These are phyloP conservation scores for Alternaria arbusti DNA, from an alignment of 2,329 filamentous ascomycete genomes.

Conservation along the genomic window DNA sequence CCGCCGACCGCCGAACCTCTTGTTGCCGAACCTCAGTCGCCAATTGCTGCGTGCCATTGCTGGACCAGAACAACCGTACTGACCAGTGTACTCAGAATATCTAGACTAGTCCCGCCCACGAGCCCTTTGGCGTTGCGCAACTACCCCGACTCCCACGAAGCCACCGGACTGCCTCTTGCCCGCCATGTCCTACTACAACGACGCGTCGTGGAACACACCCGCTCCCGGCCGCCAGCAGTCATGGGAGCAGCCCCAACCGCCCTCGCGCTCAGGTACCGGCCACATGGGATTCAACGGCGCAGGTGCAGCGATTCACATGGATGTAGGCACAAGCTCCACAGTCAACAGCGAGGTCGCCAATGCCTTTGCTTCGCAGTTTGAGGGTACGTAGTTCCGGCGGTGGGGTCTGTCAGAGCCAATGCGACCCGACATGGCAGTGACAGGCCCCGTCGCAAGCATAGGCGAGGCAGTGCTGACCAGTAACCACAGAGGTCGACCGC, in stretches of 20 bases:
- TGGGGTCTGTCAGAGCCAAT: neutral
- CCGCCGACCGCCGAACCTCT: slow-evolving; percentile 19
- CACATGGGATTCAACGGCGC: slow-evolving; percentile 19
- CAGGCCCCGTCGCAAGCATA: neutral
- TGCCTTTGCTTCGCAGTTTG: slow-evolving; percentile 86
- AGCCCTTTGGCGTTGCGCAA: slow-evolving; percentile 21
- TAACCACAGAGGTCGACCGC: slow-evolving; percentile 82
- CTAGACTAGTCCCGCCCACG: slow-evolving; percentile 14
- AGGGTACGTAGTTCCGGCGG: slow-evolving; percentile 68
- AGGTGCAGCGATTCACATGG: slow-evolving; percentile 38
- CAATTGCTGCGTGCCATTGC: slow-evolving; percentile 19
- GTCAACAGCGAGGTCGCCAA: slow-evolving; percentile 69
- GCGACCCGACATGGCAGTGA: slow-evolving; percentile 5
- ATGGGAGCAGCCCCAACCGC: slow-evolving; percentile 76
- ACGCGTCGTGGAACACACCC: slow-evolving; percentile 66
- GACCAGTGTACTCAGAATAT: slow-evolving; percentile 14
- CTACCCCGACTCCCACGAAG: slow-evolving; percentile 4
- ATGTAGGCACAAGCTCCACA: slow-evolving; percentile 74
- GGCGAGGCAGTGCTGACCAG: slow-evolving; percentile 19
- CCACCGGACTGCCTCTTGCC: slow-evolving; percentile 14
- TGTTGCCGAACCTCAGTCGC: slow-evolving; percentile 8
- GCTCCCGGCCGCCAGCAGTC: slow-evolving; percentile 68
- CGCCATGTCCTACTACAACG: slow-evolving; percentile 73
- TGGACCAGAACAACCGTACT: slow-evolving; percentile 9
- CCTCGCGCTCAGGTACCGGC: slow-evolving; percentile 72